Conservation (phyloP, 805 yeast genomes). For the Myxozyma vanderwaltii region DNA sequence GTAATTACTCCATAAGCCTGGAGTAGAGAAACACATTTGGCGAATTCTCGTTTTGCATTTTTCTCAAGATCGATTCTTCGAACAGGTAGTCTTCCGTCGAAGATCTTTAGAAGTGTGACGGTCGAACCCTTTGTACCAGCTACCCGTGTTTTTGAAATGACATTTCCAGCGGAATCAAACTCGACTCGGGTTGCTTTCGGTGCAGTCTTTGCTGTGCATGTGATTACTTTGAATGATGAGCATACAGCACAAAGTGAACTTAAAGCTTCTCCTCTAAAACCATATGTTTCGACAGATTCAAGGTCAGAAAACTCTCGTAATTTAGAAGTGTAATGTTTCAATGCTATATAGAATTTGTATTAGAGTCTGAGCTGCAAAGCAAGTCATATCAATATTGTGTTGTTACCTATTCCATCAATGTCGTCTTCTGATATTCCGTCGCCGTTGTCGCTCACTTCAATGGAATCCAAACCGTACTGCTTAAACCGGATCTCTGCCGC, state of each 20-base stretch:
- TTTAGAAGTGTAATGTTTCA: slow-evolving; percentile 60
- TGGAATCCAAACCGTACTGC: slow-evolving; percentile 70
- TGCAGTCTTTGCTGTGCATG: slow-evolving; percentile 48
- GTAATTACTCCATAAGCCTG: slow-evolving; percentile 69
- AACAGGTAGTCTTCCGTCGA: slow-evolving; percentile 70
- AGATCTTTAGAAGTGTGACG: slow-evolving; percentile 59
- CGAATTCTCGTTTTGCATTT: slow-evolving; percentile 69
- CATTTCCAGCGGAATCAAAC: slow-evolving; percentile 58
- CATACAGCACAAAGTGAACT: slow-evolving; percentile 53
- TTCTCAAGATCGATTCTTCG: slow-evolving; percentile 71
- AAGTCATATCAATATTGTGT: background rate
- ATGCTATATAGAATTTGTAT: slow-evolving; percentile 35
- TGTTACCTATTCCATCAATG: slow-evolving; percentile 47
- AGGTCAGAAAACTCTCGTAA: slow-evolving; percentile 46
- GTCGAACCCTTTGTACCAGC: slow-evolving; percentile 73
- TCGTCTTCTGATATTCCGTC: slow-evolving; percentile 59
- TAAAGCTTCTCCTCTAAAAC: slow-evolving; percentile 76
- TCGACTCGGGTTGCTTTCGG: slow-evolving; percentile 62
- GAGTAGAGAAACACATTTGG: slow-evolving; percentile 61
- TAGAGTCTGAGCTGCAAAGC: background rate
- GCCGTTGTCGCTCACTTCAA: slow-evolving; percentile 78
- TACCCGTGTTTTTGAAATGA: slow-evolving; percentile 45
- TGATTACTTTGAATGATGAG: slow-evolving; percentile 50
- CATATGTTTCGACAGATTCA: slow-evolving; percentile 50
- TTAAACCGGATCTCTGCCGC: slow-evolving; percentile 58